These are phyloP conservation scores for Ambrosia artemisiifolia DNA, from an alignment of 129 eudicot species.

Conservation along the genomic window DNA sequence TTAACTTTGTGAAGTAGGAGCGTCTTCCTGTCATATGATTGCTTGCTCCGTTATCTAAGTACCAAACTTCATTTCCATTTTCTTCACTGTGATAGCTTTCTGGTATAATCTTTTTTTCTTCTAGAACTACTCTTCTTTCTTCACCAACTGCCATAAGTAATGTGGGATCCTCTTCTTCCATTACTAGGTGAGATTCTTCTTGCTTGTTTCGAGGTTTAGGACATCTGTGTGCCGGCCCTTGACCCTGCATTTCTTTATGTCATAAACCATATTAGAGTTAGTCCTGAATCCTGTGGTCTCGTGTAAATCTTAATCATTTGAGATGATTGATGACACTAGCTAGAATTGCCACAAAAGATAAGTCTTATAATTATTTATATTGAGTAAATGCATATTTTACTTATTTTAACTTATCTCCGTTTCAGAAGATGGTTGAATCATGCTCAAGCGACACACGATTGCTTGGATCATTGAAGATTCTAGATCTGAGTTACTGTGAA, in stretches of 20 bases:
- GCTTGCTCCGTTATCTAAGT: too few species aligned
- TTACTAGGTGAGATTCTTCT: too few species aligned
- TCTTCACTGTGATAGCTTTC: too few species aligned
- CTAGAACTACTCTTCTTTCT: too few species aligned
- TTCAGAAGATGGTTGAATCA: background rate
- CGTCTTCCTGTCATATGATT: too few species aligned
- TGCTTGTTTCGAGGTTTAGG: too few species aligned
- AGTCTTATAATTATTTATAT: background rate
- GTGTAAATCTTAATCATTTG: background rate
- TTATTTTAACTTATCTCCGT: background rate
- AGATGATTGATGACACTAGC: background rate
- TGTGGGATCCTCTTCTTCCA: too few species aligned
- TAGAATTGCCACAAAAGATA: background rate
- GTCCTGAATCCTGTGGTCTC: background rate
- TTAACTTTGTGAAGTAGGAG: too few species aligned
- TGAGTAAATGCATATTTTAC: background rate
- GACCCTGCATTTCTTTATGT: background rate
- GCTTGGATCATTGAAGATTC: constrained; percentile 22
- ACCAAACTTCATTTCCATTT: too few species aligned
- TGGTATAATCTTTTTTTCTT: too few species aligned
- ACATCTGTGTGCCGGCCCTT: background rate
- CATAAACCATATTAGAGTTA: background rate
- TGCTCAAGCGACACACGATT: background rate
- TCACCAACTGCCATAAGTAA: too few species aligned
- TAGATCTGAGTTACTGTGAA: constrained; percentile 6